Conservation (phyloP, 2,329 filamentous ascomycete genomes). For the Rachicladosporium sp. region DNA sequence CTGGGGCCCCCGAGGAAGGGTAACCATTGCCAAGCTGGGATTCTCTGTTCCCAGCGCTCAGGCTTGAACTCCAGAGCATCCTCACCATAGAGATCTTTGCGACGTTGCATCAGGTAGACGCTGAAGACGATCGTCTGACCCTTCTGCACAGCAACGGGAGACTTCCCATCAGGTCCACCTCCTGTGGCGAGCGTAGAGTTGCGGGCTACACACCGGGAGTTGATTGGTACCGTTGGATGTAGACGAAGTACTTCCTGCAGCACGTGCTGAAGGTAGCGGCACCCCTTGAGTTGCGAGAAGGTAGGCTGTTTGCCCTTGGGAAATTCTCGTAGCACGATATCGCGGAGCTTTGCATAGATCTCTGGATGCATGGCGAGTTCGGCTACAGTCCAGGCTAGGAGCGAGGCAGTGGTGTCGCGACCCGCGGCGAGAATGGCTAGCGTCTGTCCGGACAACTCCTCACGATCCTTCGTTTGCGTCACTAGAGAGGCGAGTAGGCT, state of each 20-base stretch:
- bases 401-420: slow-evolving; percentile 45
- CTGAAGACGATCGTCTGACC: slow-evolving; percentile 34
- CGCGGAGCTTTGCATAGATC: slow-evolving; percentile 20
- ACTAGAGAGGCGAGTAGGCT: slow-evolving; percentile 15
- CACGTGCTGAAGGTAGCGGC: slow-evolving; percentile 38
- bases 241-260: slow-evolving; percentile 51
- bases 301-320: slow-evolving; percentile 28
- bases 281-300: slow-evolving; percentile 17
- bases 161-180: slow-evolving; percentile 35
- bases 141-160: slow-evolving; percentile 38
- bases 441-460: slow-evolving; percentile 13
- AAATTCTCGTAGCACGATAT: slow-evolving; percentile 14
- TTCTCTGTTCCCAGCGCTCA: slow-evolving; percentile 30
- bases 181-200: slow-evolving; percentile 41
- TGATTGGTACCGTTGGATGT: slow-evolving; percentile 43
- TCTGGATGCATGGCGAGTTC: slow-evolving; percentile 19
- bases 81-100: slow-evolving; percentile 35
- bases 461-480: slow-evolving; percentile 14
- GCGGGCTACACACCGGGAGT: slow-evolving; percentile 36
- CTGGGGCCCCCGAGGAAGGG: slow-evolving; percentile 33
- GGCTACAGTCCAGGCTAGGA: slow-evolving; percentile 36
- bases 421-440: slow-evolving; percentile 42
- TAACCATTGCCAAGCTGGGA: slow-evolving; percentile 12
- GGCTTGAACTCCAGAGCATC: slow-evolving; percentile 38
- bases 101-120: slow-evolving; percentile 39